phyloP scores from a whole-genome alignment of 371 early-diverging fungal genomes.

The Umbelopsis sp. region DNA sequence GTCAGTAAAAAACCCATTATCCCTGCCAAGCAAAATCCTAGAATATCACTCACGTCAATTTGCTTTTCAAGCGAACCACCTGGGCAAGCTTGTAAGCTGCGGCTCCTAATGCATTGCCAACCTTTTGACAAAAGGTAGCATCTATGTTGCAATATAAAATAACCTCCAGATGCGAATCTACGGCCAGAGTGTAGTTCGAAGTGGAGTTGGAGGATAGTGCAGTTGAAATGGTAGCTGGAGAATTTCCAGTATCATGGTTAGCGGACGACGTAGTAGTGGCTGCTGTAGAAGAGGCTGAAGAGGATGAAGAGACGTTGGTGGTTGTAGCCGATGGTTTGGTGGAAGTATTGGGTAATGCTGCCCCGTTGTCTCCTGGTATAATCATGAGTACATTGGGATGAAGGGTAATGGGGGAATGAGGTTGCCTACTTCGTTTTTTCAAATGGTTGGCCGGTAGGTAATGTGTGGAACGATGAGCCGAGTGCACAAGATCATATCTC shows the following conservation, averaged over 20 bases:
- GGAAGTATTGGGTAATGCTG: neutral
- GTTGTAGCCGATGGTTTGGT: neutral
- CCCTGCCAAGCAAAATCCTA: neutral
- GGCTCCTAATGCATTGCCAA: conserved; percentile 22
- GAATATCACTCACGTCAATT: conserved; percentile 26
- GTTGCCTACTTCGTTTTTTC: neutral
- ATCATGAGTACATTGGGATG: neutral
- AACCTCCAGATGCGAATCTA: neutral
- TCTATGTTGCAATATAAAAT: conserved; percentile 26
- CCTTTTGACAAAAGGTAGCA: conserved; percentile 27
- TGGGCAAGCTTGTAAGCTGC: conserved; percentile 27
- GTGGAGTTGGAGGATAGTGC: conserved; percentile 7
- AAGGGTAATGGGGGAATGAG: neutral
- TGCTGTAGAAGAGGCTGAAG: neutral
- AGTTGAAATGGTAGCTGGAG: conserved; percentile 10
- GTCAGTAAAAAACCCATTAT: neutral
- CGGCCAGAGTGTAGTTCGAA: neutral
- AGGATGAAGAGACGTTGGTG: neutral
- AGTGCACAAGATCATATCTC: conserved; percentile 7
- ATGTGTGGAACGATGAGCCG: conserved; percentile 1
- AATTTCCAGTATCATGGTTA: conserved; percentile 3
- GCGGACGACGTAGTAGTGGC: neutral
- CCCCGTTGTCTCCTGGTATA: neutral
- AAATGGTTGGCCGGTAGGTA: neutral
- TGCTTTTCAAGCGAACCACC: conserved; percentile 32